Conservation (phyloP, 179 eudicot species). For the Silene vulgaris region DNA sequence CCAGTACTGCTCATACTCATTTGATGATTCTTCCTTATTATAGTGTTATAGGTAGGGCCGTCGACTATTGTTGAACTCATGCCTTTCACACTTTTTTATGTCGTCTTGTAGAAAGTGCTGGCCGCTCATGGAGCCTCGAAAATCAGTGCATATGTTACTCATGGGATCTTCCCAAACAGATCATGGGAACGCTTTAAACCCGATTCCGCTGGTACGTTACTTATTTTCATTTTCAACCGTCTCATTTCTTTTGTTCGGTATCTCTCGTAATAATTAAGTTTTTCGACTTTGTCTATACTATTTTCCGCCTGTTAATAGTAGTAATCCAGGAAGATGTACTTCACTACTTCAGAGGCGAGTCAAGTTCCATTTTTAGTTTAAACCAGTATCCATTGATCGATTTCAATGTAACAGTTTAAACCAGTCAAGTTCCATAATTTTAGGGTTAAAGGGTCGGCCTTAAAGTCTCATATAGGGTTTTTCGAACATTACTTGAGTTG, state of each 20-base stretch:
- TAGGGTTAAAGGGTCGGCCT: background rate
- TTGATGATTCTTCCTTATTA: too few relatives aligned
- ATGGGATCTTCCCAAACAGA: slow-evolving; percentile 88
- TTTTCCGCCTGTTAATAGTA: too few relatives aligned
- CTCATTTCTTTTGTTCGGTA: background rate
- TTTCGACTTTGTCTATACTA: background rate
- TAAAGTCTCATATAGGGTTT: background rate
- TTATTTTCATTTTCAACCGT: background rate
- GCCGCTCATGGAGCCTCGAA: slow-evolving; percentile 92
- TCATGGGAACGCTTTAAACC: slow-evolving; percentile 84
- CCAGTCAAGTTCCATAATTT: too few relatives aligned
- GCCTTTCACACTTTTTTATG: background rate
- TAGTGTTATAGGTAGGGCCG: too few relatives aligned
- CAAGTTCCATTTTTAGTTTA: too few relatives aligned
- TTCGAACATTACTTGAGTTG: background rate
- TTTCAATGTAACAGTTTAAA: too few relatives aligned
- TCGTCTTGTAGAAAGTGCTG: slow-evolving; percentile 62
- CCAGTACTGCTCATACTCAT: too few relatives aligned
- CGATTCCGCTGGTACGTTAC: slow-evolving; percentile 56
- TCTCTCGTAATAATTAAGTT: background rate
- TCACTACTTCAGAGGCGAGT: too few relatives aligned
- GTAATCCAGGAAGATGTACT: too few relatives aligned
- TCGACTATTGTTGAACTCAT: too few relatives aligned
- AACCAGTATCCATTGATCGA: too few relatives aligned
- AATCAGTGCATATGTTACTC: slow-evolving; percentile 95